Evolutionary conservation across 352 stramenopile species (phyloP).

Genomic region (Phytopythium ostracodes): DNA sequence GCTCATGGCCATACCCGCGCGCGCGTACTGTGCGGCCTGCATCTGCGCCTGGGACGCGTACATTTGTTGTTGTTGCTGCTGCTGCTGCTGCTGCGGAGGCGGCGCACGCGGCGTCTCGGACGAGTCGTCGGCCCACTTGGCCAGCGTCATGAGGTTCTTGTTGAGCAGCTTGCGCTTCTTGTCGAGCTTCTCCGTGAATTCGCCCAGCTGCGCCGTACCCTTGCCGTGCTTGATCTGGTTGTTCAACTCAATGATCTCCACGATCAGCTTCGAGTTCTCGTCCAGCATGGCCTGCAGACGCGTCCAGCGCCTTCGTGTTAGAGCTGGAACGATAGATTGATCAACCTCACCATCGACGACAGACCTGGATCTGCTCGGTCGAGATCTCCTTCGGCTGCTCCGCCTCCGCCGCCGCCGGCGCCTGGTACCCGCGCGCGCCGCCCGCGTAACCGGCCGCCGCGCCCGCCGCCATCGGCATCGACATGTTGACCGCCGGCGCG

Average conservation of each 20-base stretch:
- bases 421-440: conserved; percentile 18
- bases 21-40: conserved; percentile 20
- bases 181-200: conserved; percentile 83
- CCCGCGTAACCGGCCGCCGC: conserved; percentile 22
- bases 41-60: conserved; percentile 33
- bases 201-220: conserved; percentile 61
- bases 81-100: conserved; percentile 25
- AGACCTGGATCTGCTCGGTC: conserved; percentile 82
- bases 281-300: conserved; percentile 74
- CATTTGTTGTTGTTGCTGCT: conserved; percentile 23
- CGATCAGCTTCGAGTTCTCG: conserved; percentile 83
- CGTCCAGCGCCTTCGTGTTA: not conserved
- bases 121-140: conserved; percentile 85
- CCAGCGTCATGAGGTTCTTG: conserved; percentile 88
- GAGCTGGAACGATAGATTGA: too few relatives aligned
- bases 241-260: conserved; percentile 87
- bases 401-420: conserved; percentile 28
- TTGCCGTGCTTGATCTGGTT: conserved; percentile 86
- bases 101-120: conserved; percentile 50
- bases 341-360: not conserved
- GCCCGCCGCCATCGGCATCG: conserved; percentile 31
- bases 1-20: conserved; percentile 11
- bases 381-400: conserved; percentile 64
- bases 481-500: conserved; percentile 16
- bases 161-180: conserved; percentile 89